Evolutionary conservation across 2,329 filamentous ascomycete species (phyloP), one percentile per base, ranked within the genome.

Genomic region (Verticillium nubilum): DNA sequence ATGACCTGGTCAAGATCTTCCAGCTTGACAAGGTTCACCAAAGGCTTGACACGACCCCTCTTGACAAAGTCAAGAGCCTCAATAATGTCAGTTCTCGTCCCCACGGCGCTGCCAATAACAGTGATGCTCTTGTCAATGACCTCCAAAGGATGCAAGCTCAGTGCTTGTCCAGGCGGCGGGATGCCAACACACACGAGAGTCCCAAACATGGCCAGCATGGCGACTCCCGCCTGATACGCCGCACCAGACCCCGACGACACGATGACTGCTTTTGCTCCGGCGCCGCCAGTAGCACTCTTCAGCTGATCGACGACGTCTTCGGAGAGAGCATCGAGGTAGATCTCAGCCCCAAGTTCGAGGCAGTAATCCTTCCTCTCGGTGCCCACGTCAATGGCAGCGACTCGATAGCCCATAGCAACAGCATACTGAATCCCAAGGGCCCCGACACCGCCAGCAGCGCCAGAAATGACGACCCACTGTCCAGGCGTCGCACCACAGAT

Each of bases 31-130:
- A 61, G 57, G 17, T 66, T 62, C 1, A 70, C 66, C n/a, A 64
- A 66, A 5, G 72, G 72, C 54, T 61, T 64, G 19, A 50, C 42
- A 23, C n/a, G 42, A 6, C 42, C 42, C 19, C 42, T 25, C 19
- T 23, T 50, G 1, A 78, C 74, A 62, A 78, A 78, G 9, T 74
- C 73, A 1, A 78, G 65, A 1, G 76, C 76, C 59, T 78, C 76
- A 0, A 73, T 58, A 0, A 75, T 74, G 56, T 78, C 76, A 2
- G 63, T 63, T 13, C 73, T 62, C 4, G 73, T 75, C 0, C 75
- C 76, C 0, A 76, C 73, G 7, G 69, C 53, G 0, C 73, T 72
- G 0, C 74, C 74, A 12, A 73, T 59, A 0, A 78, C 58, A n/a
- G 60, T 67, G 58, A 70, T 72, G 0, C 75, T 75, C 3, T 64